A percentile compares a stretch with the other conserved stretches of the same genome.
phyloP scores from a whole-genome alignment of 495 filamentous ascomycete species.

The Penicillium fimorum region DNA sequence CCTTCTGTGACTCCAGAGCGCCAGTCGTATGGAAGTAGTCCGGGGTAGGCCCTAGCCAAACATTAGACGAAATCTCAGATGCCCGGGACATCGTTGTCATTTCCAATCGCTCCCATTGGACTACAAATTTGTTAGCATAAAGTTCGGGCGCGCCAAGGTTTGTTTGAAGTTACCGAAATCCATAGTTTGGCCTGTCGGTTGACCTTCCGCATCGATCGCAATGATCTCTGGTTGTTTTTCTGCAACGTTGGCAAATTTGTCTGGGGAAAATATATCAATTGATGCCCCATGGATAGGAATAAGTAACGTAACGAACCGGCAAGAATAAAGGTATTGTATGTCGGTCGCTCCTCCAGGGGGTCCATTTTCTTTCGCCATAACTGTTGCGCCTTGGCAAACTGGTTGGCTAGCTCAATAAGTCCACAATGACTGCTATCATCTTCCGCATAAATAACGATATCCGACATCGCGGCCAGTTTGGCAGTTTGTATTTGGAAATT shows the following conservation, averaged over 20 bases:
- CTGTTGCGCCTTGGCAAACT: slow-evolving; percentile 71
- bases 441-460: slow-evolving; percentile 89
- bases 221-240: slow-evolving; percentile 66
- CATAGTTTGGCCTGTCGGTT: slow-evolving; percentile 72
- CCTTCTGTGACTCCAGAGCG: slow-evolving; percentile 22
- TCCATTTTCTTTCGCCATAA: slow-evolving; percentile 67
- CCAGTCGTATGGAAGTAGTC: slow-evolving; percentile 51
- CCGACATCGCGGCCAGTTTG: slow-evolving; percentile 83
- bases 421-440: slow-evolving; percentile 52
- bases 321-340: slow-evolving; percentile 83
- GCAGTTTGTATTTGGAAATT: slow-evolving; percentile 97
- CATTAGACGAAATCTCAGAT: slow-evolving; percentile 82
- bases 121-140: slow-evolving; percentile 29
- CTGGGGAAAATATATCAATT: slow-evolving; percentile 36
- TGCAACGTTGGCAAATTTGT: slow-evolving; percentile 73
- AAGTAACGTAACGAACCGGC: slow-evolving; percentile 48
- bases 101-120: slow-evolving; percentile 82
- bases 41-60: slow-evolving; percentile 87
- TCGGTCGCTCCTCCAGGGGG: slow-evolving; percentile 52
- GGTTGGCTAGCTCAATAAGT: slow-evolving; percentile 64
- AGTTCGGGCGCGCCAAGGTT: too few relatives aligned
- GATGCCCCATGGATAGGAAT: background rate
- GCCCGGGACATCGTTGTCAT: slow-evolving; percentile 92
- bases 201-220: slow-evolving; percentile 69
- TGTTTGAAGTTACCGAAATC: slow-evolving; percentile 68